phyloP scores from a whole-genome alignment of 208 protist genomes.

The Crithidia acanthocephali region DNA sequence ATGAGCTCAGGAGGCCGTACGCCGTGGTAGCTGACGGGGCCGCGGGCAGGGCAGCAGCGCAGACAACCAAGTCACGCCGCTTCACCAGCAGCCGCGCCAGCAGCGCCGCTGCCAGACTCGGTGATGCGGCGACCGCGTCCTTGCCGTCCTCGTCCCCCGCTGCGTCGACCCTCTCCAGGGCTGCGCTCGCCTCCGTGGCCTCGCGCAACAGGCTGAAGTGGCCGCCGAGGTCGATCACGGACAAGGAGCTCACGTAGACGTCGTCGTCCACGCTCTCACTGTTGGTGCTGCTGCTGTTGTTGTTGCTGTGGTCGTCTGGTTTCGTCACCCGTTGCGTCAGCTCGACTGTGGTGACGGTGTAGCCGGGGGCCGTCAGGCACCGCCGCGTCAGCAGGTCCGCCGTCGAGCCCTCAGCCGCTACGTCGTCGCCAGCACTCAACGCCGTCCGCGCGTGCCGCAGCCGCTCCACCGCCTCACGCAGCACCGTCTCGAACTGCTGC shows the following conservation, averaged over 20 bases:
- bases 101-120: neutral
- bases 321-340: conserved; percentile 21
- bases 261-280: neutral
- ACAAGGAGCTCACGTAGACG: conserved; percentile 19
- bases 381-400: conserved; percentile 9
- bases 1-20: conserved; percentile 6
- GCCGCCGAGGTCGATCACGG: conserved; percentile 27
- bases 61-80: conserved; percentile 20
- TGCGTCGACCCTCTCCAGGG: neutral
- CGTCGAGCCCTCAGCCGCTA: neutral
- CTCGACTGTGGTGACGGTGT: conserved; percentile 23
- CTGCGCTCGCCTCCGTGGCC: neutral
- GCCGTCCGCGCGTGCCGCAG: conserved; percentile 16
- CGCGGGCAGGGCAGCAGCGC: conserved; percentile 20
- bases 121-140: neutral
- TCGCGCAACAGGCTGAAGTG: conserved; percentile 19
- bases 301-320: neutral
- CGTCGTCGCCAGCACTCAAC: neutral
- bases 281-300: neutral
- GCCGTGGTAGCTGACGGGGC: conserved; percentile 8
- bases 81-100: conserved; percentile 17
- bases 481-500: conserved; percentile 16
- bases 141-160: neutral
- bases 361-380: conserved; percentile 14
- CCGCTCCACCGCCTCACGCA: conserved; percentile 26